phyloP scores from a whole-genome alignment of 75 land plant genomes.

The Cunninghamia lanceolata region DNA sequence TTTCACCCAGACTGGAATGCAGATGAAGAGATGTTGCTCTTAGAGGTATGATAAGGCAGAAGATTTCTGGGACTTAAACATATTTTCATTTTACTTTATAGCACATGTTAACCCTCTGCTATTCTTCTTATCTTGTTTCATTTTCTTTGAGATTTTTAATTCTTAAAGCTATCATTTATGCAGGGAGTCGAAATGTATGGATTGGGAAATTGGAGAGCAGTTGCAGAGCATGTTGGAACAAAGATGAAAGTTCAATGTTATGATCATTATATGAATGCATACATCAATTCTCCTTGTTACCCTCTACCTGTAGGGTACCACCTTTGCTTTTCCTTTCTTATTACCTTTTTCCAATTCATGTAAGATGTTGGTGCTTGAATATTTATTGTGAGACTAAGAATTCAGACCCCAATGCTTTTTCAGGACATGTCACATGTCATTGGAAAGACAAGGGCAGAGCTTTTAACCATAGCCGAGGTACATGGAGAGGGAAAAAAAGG shows the following conservation, averaged over 20 bases:
- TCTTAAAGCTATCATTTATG: constrained; percentile 5
- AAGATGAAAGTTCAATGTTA: constrained; percentile 78
- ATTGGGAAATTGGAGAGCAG: constrained; percentile 90
- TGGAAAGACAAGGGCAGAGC: constrained; percentile 91
- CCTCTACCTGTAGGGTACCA: constrained; percentile 75
- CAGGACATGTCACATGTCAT: constrained; percentile 88
- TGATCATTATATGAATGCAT: constrained; percentile 68
- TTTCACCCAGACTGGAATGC: constrained; percentile 96
- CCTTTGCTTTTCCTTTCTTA: background rate
- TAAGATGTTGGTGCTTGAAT: background rate
- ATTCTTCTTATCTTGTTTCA: background rate
- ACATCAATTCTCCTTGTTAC: constrained; percentile 83
- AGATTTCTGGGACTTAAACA: background rate
- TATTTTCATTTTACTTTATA: background rate
- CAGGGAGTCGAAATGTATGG: constrained; percentile 98
- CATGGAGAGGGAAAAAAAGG: constrained; percentile 76
- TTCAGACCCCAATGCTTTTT: constrained; percentile 5
- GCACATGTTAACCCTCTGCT: background rate
- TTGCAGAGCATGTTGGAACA: constrained; percentile 96
- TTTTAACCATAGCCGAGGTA: constrained; percentile 82
- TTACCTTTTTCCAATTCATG: background rate
- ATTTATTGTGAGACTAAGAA: background rate
- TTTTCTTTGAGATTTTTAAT: background rate
- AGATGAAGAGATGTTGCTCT: constrained; percentile 90
- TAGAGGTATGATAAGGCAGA: constrained; percentile 60